Evolutionary conservation across 805 yeast species (phyloP), one percentile per base, ranked within the genome.

Genomic region (Pichia rugopelliculosa): DNA sequence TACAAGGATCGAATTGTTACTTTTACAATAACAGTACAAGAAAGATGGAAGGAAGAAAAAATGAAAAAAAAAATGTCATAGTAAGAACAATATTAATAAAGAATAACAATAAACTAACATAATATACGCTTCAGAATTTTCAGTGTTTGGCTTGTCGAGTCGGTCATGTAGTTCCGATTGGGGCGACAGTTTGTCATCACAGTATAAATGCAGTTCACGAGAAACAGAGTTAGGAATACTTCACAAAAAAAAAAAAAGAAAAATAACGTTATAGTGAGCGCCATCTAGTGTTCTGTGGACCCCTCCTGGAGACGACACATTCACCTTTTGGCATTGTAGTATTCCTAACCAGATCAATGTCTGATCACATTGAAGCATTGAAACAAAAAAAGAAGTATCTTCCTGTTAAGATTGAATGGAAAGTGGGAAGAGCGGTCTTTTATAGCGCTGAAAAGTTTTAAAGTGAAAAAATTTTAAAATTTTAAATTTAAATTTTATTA

Each of bases 141-240:
- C 83, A 77, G 70, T 69, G 79, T 75, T 77, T 78, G 82, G 81
- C 80, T 57, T 63, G 76, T 79, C 84, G 84, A 79, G 70, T 80
- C 84, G 80, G 70, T 78, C 84, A 79, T 76, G 74, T 73, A 46
- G 44, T 36, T 79, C 84, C 82, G 84, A 71, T 72, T 80, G 84
- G 84, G 84, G 84, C 84, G 84, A 80, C 84, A 79, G 57, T 75
- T 62, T 70, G 80, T 79, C 84, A 79, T 79, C 84, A 78, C 59
- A 45, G 53, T 43, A 44, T 36, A 48, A 17, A 15, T 24, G 37
- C 22, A 11, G 20, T 12, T n/a, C 17, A 45, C 15, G 34, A 51
- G n/a, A 34, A n/a, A n/a, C n/a, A n/a, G n/a, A n/a, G n/a, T n/a
- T n/a, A n/a, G n/a, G n/a, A n/a, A n/a, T n/a, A n/a, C n/a, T 8